Base-by-base conservation (phyloP, 2,329 filamentous ascomycete species). In the Monosporascus sp. region DNA sequence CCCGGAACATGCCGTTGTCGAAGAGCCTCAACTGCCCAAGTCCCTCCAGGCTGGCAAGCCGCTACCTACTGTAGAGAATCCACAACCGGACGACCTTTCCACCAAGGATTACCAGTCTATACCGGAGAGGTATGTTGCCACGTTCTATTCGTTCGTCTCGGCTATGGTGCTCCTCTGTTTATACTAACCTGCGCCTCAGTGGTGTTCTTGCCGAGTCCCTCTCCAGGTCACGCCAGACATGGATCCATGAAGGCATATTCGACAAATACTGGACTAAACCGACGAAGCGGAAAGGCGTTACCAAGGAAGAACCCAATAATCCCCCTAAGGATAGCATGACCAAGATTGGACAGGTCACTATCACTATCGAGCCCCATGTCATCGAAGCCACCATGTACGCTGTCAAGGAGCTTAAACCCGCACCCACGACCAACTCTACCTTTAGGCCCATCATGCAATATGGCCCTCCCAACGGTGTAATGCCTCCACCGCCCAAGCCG, bases 221-320 rank as follows among this genome's bases (percentile, higher is more conserved):
- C 26, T 73, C 81, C 49, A 80, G 88, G 64, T 94, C 89, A 63
- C 85, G 88, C 55, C 78, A 85, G 53, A 83, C 80, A 78, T 91
- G 87, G 87, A 79, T 87, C 24, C 80, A 76, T 64, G 84, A 87
- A 60, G 86, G 86, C 31, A 78, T 91, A 48, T 89, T 91, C 61
- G 85, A 90, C 61, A 87, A 84, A 63, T 91, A 88, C 68, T 91
- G 87, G 87, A 81, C 84, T 8, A 91, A 91, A 65, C 86, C 87
- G 3, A 75, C 75, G 43, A 88, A 87, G 70, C 81, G 81, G 57
- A 89, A 87, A 68, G 84, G 85, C 44, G 79, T 81, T 3, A 69
- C 84, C 24, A 78, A 80, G 52, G 85, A 86, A 61, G 81, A 85
- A 50, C 75, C 80, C 6, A 83, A 84, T 60, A 88, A 89, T 62